Percentiles rank a stretch among this genome's conserved stretches.
These are phyloP conservation scores for Haberlea rhodopensis DNA, from an alignment of 257 asterid genomes.

Conservation along the genomic window DNA sequence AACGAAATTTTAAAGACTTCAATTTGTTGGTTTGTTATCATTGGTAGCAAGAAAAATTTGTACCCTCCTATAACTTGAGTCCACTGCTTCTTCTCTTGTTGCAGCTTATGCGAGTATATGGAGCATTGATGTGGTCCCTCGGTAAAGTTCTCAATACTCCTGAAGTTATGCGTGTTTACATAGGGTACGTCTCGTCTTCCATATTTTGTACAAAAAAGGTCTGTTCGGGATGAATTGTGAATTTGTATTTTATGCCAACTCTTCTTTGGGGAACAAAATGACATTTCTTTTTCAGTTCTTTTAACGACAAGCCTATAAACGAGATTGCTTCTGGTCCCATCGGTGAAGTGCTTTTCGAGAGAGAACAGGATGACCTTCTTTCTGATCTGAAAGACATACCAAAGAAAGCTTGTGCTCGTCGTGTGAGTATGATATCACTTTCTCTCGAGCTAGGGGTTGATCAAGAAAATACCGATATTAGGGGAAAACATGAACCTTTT, in stretches of 20 bases:
- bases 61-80: background rate
- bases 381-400: slow-evolving; percentile 69
- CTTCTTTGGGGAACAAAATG: background rate
- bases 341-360: slow-evolving; percentile 69
- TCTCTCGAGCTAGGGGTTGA: background rate
- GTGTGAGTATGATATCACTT: slow-evolving; percentile 41
- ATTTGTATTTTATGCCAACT: background rate
- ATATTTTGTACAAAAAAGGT: background rate
- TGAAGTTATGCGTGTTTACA: slow-evolving; percentile 70
- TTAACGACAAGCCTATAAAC: slow-evolving; percentile 66
- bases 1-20: background rate
- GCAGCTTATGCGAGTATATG: slow-evolving; percentile 86
- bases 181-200: slow-evolving; percentile 50
- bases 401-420: slow-evolving; percentile 77
- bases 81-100: slow-evolving; percentile 12
- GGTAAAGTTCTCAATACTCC: slow-evolving; percentile 86
- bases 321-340: slow-evolving; percentile 59
- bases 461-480: too few relatives aligned
- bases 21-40: background rate
- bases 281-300: slow-evolving; percentile 43
- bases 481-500: too few relatives aligned
- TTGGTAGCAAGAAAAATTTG: background rate
- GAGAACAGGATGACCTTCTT: slow-evolving; percentile 74
- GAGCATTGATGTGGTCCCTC: slow-evolving; percentile 88
- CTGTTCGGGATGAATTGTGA: background rate